phyloP scores from a whole-genome alignment of 1,284 basidiomycete species.

The Austroboletus niveus region DNA sequence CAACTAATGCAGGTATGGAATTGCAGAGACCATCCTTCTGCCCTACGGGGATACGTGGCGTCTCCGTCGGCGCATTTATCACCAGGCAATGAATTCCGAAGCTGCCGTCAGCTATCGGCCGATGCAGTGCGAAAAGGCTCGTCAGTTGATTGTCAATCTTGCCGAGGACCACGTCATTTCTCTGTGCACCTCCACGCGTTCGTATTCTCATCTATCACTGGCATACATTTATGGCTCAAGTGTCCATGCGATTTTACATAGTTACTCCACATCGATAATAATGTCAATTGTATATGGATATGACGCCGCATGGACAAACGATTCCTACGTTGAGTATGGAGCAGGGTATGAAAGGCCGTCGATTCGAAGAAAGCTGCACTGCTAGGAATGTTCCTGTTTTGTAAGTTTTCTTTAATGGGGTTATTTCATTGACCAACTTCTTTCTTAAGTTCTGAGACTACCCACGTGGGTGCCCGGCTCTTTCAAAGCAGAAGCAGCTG shows the following conservation, averaged over 20 bases:
- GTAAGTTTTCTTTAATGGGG: slow-evolving; percentile 14
- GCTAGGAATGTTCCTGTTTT: slow-evolving; percentile 24
- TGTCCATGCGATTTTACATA: slow-evolving; percentile 1
- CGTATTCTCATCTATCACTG: slow-evolving; percentile 5
- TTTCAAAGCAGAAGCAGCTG: slow-evolving; percentile 21
- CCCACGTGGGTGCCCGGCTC: slow-evolving; percentile 28
- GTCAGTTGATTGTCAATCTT: slow-evolving; percentile 22
- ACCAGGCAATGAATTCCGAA: slow-evolving; percentile 20
- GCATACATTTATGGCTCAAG: background rate
- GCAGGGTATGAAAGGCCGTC: slow-evolving; percentile 13
- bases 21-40: slow-evolving; percentile 25
- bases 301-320: slow-evolving; percentile 17
- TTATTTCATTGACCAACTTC: slow-evolving; percentile 1
- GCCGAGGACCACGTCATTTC: slow-evolving; percentile 18
- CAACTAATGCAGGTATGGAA: slow-evolving; percentile 20
- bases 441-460: slow-evolving; percentile 22
- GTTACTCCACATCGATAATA: slow-evolving; percentile 28
- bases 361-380: slow-evolving; percentile 26
- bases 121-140: slow-evolving; percentile 25
- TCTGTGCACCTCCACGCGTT: slow-evolving; percentile 22
- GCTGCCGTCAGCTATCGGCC: slow-evolving; percentile 18
- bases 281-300: slow-evolving; percentile 32
- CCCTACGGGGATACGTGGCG: slow-evolving; percentile 30
- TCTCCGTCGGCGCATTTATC: slow-evolving; percentile 28
- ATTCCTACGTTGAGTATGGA: slow-evolving; percentile 27